phyloP scores from a whole-genome alignment of 805 yeast species.

The Cyberlindnera misumaiensis region DNA sequence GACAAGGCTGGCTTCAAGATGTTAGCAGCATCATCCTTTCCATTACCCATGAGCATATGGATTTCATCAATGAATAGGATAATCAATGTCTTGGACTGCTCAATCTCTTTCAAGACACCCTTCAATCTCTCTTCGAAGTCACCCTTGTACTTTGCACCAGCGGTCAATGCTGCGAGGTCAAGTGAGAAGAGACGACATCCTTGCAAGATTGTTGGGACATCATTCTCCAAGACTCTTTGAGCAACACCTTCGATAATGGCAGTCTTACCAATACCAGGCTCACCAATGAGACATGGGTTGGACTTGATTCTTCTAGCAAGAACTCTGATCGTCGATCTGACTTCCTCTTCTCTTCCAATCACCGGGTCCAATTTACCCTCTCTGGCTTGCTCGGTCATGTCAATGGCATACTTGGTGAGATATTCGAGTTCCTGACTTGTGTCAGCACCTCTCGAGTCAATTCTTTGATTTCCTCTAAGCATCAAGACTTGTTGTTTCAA shows the following conservation, averaged over 20 bases:
- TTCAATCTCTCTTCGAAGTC: constrained; percentile 97
- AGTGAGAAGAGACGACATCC: constrained; percentile 78
- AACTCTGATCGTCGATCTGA: constrained; percentile 89
- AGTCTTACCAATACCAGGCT: constrained; percentile 99
- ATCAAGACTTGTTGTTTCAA: constrained; percentile 71
- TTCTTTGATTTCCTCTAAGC: constrained; percentile 84
- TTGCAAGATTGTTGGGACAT: constrained; percentile 84
- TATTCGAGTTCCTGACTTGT: constrained; percentile 81
- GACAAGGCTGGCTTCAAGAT: constrained; percentile 95
- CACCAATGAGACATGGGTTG: constrained; percentile 95
- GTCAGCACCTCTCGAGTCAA: constrained; percentile 92
- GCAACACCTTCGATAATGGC: constrained; percentile 98
- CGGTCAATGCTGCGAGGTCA: constrained; percentile 93
- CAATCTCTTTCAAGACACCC: constrained; percentile 92
- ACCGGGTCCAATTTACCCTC: constrained; percentile 97
- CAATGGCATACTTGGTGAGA: constrained; percentile 82
- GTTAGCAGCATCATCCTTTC: constrained; percentile 95
- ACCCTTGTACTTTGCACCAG: constrained; percentile 98
- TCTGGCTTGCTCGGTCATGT: constrained; percentile 88
- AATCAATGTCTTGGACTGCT: constrained; percentile 77
- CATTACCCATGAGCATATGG: constrained; percentile 99
- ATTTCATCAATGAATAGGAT: constrained; percentile 94
- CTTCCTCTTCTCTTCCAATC: constrained; percentile 98
- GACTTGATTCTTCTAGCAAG: constrained; percentile 96
- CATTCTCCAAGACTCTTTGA: constrained; percentile 91